phyloP scores from a whole-genome alignment of 1,284 basidiomycete genomes.

The Naganishia liquefaciens region DNA sequence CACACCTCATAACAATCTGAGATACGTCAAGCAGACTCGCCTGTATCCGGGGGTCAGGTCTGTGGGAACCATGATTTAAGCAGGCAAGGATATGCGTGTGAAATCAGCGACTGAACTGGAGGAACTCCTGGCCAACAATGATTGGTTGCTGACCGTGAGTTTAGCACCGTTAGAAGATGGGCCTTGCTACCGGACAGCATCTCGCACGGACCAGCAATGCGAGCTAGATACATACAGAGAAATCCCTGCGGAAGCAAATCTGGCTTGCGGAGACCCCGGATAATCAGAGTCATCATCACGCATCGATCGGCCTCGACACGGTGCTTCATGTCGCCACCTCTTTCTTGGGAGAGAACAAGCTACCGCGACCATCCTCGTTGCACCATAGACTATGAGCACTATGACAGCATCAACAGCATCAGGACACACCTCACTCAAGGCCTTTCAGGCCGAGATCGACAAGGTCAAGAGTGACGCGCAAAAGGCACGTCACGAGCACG shows the following conservation, averaged over 20 bases:
- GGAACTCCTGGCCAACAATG: too few species aligned
- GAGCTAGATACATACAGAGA: too few species aligned
- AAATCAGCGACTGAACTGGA: too few species aligned
- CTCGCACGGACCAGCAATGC: too few species aligned
- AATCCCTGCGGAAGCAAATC: not conserved
- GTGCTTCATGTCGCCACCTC: conserved; percentile 1
- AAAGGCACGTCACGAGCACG: conserved; percentile 23
- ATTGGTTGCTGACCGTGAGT: too few species aligned
- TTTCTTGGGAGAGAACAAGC: not conserved
- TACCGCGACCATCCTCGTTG: not conserved
- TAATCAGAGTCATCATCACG: not conserved
- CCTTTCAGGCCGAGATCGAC: conserved; percentile 26
- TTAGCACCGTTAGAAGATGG: too few species aligned
- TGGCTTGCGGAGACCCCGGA: conserved; percentile 2
- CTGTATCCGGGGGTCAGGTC: too few species aligned
- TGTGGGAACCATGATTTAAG: too few species aligned
- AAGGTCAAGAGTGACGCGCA: conserved; percentile 24
- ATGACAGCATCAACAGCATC: conserved; percentile 21
- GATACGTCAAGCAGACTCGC: too few species aligned
- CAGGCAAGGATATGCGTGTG: too few species aligned
- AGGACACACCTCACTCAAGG: conserved; percentile 14
- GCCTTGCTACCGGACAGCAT: too few species aligned
- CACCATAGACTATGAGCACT: not conserved
- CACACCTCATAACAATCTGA: too few species aligned
- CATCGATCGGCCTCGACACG: not conserved